Evolutionary conservation across 164 flowering plant species (phyloP).

Genomic region (Umbellularia californica): DNA sequence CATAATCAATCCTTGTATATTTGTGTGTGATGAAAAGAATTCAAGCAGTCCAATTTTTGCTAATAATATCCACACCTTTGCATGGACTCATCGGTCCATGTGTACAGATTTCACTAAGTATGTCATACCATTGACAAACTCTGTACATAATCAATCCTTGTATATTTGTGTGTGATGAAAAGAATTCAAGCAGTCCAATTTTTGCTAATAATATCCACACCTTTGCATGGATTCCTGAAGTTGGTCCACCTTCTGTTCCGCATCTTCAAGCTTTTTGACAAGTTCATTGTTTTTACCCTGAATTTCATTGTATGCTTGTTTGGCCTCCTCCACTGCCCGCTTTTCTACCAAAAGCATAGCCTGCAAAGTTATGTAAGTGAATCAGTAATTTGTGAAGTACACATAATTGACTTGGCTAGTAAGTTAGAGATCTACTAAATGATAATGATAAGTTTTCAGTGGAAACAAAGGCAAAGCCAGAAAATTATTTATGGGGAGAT

Average conservation of each 20-base stretch:
- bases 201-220: slow-evolving; percentile 29
- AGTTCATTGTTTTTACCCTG: slow-evolving; percentile 57
- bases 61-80: slow-evolving; percentile 48
- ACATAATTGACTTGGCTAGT: not conserved
- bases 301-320: slow-evolving; percentile 41
- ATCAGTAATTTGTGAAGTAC: not conserved
- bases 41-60: slow-evolving; percentile 4
- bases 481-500: too few relatives aligned
- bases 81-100: too few relatives aligned
- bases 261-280: slow-evolving; percentile 57
- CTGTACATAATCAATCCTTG: not conserved
- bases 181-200: slow-evolving; percentile 5
- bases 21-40: not conserved
- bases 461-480: too few relatives aligned
- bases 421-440: not conserved
- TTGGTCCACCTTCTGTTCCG: slow-evolving; percentile 61
- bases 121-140: too few relatives aligned
- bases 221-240: slow-evolving; percentile 90
- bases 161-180: not conserved
- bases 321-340: slow-evolving; percentile 55
- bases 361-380: slow-evolving; percentile 29
- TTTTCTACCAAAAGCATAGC: slow-evolving; percentile 52
- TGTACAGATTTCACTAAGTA: too few relatives aligned
- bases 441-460: not conserved
- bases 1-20: not conserved